Base-by-base conservation (phyloP, 345 rosid genomes). In the Brassica rapa region DNA sequence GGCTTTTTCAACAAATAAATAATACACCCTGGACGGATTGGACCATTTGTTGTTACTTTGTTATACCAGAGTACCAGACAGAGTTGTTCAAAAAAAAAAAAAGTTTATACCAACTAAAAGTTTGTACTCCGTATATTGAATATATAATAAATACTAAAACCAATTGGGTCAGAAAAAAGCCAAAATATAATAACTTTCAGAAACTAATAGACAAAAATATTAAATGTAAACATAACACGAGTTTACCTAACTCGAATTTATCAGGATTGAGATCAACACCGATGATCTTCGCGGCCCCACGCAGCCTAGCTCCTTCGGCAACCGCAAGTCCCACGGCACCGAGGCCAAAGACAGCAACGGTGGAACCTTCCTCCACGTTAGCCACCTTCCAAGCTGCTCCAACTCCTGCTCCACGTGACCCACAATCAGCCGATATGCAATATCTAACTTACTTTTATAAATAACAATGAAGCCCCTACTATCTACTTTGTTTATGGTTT, bases 241-340 rank as follows among this genome's bases (percentile, higher is more conserved):
- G 14, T 19, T 56, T 56, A 59, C 93, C 93, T 30, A 83, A 32
- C 74, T 90, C 87, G 62, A 81, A 86, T 70, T 92, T 92, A 27
- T 83, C 86, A 0, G 89, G 81, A 80, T 90, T 90, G 80, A 88
- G 73, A 77, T 92, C 95, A 14, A 89, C 87, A 21, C 95, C 95
- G 4, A 92, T 81, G 16, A 92, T 88, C 72, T 79, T 85, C 1
- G 89, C 81, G 25, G 96, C 96, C 61, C 88, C 80, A 14, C 90
- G 78, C 3, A 85, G 25, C 70, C 87, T 87, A 0, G 88, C 92
- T 37, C 93, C 93, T 66, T 88, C 91, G 23, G 90, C 93, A 62
- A 87, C 97, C 84, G 93, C 88, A 16, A 92, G 91, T 12, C 96
- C 96, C 37, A 90, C 88, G 6, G 85, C 85, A 49, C 96, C 96